phyloP scores from a whole-genome alignment of 257 asterid species.

The Capsicum baccatum region DNA sequence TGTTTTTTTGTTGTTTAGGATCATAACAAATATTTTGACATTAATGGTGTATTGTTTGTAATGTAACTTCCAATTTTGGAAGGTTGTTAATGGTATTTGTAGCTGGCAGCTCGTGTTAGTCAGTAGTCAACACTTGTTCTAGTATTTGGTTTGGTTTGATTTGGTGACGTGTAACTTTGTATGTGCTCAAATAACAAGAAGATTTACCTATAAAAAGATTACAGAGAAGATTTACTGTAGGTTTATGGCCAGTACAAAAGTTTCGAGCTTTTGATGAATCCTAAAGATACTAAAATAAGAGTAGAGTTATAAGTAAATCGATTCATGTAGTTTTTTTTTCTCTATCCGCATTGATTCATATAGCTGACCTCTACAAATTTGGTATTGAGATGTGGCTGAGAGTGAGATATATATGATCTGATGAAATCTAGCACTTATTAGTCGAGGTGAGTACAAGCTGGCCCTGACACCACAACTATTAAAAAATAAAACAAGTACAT shows the following conservation, averaged over 20 bases:
- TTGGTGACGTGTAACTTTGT: background rate
- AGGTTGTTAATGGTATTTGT: slow-evolving; percentile 10
- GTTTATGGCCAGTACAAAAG: too few species aligned
- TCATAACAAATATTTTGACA: background rate
- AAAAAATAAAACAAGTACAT: background rate
- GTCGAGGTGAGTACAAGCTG: too few species aligned
- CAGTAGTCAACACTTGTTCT: background rate
- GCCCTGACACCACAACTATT: too few species aligned
- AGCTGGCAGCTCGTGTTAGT: background rate
- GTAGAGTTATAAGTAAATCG: too few species aligned
- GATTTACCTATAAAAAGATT: too few species aligned
- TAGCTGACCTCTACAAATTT: background rate
- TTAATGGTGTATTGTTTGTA: background rate
- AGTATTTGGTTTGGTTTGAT: background rate
- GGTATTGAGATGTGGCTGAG: background rate
- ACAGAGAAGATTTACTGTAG: too few species aligned
- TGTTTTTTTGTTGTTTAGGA: background rate
- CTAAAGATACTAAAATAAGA: too few species aligned
- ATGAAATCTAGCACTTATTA: background rate
- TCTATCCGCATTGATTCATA: too few species aligned
- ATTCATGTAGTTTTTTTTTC: too few species aligned
- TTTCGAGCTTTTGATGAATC: too few species aligned
- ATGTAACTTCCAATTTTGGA: background rate
- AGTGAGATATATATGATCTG: background rate
- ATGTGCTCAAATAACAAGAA: too few species aligned